Evolutionary conservation across 2,329 filamentous ascomycete species (phyloP), one percentile per base, ranked within the genome.

Genomic region (Botrytis medusae): DNA sequence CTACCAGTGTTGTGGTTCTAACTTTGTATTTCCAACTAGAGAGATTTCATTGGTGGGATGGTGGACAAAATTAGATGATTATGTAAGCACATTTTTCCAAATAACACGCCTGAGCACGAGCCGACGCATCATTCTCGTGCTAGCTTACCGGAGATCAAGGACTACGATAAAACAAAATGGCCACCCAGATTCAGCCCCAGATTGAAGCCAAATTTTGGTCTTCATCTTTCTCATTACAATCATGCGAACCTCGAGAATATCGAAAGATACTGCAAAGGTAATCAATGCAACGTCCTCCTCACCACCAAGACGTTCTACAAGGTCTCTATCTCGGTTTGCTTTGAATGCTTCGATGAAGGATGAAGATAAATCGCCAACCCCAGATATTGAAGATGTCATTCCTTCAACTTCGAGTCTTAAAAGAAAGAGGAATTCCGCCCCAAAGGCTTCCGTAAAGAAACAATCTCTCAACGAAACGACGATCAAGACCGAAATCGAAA

Each of bases 351-450:
- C 78, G 1, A 73, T 78, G 29, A 76, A 78, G 32, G 75, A 78
- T 40, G 76, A 77, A 74, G 74, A 77, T 20, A 60, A 61, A 54
- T 72, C 65, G 34, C 64, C 63, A 22, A 72, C 75, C 14, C 68
- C 76, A 61, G 88, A 91, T 77, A 90, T 91, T 73, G 89, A 91
- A 82, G 89, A 91, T 84, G 77, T 77, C 79, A 72, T 85, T 78
- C 72, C 82, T 8, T 73, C 72, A 32, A 67, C 32, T 8, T 54
- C 42, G 1, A 75, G 74, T 34, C 79, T 81, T 22, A 89, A 88
- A 78, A 85, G 85, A 54, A 89, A 87, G 77, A 83, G 84, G 74
- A 83, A 29, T 22, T 9, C 37, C 4, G 42, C 81, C 4, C 69
- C 68, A 25, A 60, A 29, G 16, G 20, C 37, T 14, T 74, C 75